Evolutionary conservation across 2,329 filamentous ascomycete genomes (phyloP).

Genomic region (Colletotrichum cuscutae): DNA sequence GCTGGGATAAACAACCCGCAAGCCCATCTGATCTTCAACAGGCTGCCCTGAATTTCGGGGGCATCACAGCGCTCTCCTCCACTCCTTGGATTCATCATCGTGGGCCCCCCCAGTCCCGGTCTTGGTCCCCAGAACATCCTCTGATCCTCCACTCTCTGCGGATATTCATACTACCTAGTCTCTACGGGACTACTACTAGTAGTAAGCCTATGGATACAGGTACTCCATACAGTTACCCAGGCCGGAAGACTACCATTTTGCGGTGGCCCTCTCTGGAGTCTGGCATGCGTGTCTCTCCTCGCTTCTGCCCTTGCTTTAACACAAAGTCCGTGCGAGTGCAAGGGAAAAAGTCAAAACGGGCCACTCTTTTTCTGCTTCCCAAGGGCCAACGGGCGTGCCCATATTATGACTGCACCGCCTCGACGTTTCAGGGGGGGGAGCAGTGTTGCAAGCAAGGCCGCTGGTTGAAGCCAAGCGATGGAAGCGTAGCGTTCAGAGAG

Average conservation of each 20-base stretch:
- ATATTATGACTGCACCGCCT: slow-evolving; percentile 11
- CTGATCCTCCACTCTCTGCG: background rate
- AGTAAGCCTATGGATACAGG: no score
- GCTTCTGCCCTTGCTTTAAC: slow-evolving; percentile 1
- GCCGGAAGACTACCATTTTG: background rate
- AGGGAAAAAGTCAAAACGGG: slow-evolving; percentile 22
- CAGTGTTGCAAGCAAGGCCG: slow-evolving; percentile 25
- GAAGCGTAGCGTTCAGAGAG: background rate
- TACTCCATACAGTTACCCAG: no score
- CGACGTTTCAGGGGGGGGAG: slow-evolving; percentile 31
- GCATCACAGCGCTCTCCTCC: slow-evolving; percentile 2
- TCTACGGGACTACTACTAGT: no score
- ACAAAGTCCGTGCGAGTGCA: slow-evolving; percentile 15
- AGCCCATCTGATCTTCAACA: slow-evolving; percentile 16
- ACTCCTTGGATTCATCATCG: background rate
- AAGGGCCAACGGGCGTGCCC: slow-evolving; percentile 9
- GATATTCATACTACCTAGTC: background rate
- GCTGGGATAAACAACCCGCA: background rate
- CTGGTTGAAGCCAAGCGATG: slow-evolving; percentile 10
- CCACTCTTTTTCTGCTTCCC: slow-evolving; percentile 2
- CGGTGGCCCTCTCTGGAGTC: background rate
- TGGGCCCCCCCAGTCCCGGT: background rate
- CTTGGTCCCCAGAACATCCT: background rate
- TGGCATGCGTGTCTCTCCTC: background rate
- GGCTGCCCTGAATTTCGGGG: background rate